A percentile compares a stretch with the other conserved stretches of the same genome.
These are phyloP conservation scores for Oryza coarctata DNA, from an alignment of 176 grass and related monocot genomes.

Conservation along the genomic window DNA sequence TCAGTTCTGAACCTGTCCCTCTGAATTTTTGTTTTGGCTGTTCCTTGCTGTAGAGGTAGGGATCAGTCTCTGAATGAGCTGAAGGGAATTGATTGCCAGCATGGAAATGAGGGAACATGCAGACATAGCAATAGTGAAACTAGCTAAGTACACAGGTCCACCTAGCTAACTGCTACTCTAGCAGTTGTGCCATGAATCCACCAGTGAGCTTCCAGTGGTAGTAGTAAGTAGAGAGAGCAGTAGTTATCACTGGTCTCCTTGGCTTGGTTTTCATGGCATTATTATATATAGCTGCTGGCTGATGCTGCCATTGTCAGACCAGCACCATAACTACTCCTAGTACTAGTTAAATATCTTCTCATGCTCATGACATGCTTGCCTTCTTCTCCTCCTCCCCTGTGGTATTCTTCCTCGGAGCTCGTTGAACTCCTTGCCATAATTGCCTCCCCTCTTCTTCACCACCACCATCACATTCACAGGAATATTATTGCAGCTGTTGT, in stretches of 20 bases:
- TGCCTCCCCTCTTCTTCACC: neutral
- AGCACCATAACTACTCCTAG: conserved; percentile 22
- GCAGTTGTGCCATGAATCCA: conserved; percentile 12
- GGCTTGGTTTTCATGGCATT: conserved; percentile 19
- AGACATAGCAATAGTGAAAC: neutral
- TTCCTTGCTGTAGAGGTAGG: conserved; percentile 11
- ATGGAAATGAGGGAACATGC: neutral
- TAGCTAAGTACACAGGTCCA: conserved; percentile 12
- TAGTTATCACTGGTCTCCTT: neutral
- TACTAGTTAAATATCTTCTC: conserved; percentile 36
- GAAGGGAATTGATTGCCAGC: neutral
- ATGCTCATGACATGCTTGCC: conserved; percentile 52
- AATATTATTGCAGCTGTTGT: neutral
- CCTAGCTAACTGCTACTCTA: neutral
- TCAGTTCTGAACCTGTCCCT: neutral
- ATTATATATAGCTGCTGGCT: conserved; percentile 26
- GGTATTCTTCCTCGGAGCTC: conserved; percentile 32
- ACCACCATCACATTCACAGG: neutral
- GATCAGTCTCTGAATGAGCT: neutral
- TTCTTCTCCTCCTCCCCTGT: neutral
- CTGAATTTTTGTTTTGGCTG: neutral
- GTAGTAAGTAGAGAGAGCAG: neutral
- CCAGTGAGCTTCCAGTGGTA: neutral
- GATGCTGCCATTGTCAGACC: conserved; percentile 11
- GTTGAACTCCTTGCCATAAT: neutral